A percentile compares a stretch with the other conserved stretches of the same genome.
Conservation (phyloP, 2,329 filamentous ascomycete species). For the Fusarium pseudoanthophilum region DNA sequence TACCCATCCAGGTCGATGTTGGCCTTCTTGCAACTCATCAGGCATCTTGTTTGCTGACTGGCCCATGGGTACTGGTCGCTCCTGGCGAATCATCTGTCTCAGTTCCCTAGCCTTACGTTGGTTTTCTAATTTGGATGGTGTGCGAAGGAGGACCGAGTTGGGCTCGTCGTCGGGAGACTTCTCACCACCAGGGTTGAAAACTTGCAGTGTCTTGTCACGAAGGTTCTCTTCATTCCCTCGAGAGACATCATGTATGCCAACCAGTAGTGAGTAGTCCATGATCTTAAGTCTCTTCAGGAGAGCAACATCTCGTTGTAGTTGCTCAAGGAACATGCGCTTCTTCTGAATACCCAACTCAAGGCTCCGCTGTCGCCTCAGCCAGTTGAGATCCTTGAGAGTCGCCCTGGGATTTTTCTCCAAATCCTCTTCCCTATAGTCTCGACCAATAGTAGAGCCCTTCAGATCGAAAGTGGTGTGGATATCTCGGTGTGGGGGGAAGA, state of each 20-base stretch:
- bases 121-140: slow-evolving; percentile 92
- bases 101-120: slow-evolving; percentile 91
- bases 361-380: slow-evolving; percentile 85
- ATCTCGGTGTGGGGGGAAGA: slow-evolving; percentile 96
- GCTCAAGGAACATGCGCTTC: slow-evolving; percentile 87
- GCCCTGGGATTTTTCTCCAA: slow-evolving; percentile 89
- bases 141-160: slow-evolving; percentile 78
- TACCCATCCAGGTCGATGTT: slow-evolving; percentile 75
- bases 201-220: slow-evolving; percentile 86
- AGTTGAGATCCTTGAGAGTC: slow-evolving; percentile 96
- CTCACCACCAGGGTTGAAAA: slow-evolving; percentile 90
- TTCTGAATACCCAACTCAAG: slow-evolving; percentile 91
- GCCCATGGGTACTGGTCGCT: slow-evolving; percentile 93
- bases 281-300: slow-evolving; percentile 90
- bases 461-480: slow-evolving; percentile 97
- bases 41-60: slow-evolving; percentile 87
- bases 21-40: slow-evolving; percentile 82
- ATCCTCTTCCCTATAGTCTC: slow-evolving; percentile 90
- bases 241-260: slow-evolving; percentile 91
- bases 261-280: slow-evolving; percentile 97
- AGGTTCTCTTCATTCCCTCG: slow-evolving; percentile 96
- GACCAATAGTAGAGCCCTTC: slow-evolving; percentile 94
- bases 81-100: slow-evolving; percentile 89
- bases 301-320: slow-evolving; percentile 87
- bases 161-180: slow-evolving; percentile 65